Evolutionary conservation across 192 early-diverging fungal genomes (phyloP).

Genomic region (Rhizophagus prolifer): DNA sequence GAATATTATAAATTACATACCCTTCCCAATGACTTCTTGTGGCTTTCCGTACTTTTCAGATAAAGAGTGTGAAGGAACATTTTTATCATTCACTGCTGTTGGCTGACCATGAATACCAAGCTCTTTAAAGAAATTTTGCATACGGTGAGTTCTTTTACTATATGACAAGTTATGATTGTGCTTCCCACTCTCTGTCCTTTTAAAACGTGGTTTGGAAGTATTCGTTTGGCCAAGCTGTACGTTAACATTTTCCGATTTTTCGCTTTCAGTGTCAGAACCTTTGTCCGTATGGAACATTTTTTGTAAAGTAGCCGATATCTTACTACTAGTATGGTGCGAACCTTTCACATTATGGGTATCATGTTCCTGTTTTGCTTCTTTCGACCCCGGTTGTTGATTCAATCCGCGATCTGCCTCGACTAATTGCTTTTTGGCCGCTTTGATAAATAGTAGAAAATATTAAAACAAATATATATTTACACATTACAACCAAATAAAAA

Average conservation of each 20-base stretch:
- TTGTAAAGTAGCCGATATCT: neutral
- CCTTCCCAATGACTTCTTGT: conserved; percentile 44
- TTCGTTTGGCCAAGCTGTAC: neutral
- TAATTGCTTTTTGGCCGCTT: neutral
- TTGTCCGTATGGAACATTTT: neutral
- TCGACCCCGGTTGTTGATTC: neutral
- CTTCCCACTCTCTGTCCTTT: neutral
- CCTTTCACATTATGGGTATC: neutral
- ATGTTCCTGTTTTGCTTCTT: neutral
- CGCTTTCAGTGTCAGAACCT: neutral
- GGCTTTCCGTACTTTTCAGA: conserved; percentile 43
- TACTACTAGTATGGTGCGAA: neutral
- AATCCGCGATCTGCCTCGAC: neutral
- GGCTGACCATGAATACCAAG: conserved; percentile 7
- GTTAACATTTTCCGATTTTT: neutral
- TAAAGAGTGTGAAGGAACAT: conserved; percentile 16
- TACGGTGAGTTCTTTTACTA: neutral
- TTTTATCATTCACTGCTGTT: neutral
- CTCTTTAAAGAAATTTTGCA: conserved; percentile 20
- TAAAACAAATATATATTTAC: no score
- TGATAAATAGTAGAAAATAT: no score
- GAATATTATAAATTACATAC: neutral
- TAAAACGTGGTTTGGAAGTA: neutral
- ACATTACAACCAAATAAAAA: no score
- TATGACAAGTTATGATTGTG: conserved; percentile 12